phyloP scores from a whole-genome alignment of 2,329 filamentous ascomycete genomes.

The Monosporascus sp. region DNA sequence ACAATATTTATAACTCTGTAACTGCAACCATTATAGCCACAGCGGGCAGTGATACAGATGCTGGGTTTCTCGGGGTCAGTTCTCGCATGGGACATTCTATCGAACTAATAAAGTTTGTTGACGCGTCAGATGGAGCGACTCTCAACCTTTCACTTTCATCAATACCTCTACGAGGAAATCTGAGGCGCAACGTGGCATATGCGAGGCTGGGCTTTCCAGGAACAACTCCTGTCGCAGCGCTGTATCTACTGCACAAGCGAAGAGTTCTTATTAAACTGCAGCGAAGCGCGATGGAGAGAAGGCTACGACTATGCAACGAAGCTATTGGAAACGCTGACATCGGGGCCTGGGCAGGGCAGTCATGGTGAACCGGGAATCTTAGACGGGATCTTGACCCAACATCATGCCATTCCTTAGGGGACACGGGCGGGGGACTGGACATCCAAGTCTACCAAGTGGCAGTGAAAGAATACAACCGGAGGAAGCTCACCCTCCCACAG shows the following conservation, averaged over 20 bases:
- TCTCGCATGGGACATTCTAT: neutral
- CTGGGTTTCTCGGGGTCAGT: neutral
- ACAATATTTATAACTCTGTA: neutral
- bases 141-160: neutral
- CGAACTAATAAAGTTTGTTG: neutral
- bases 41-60: neutral
- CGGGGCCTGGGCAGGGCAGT: neutral
- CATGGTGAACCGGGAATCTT: neutral
- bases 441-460: neutral
- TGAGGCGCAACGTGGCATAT: neutral
- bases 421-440: neutral
- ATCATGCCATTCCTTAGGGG: neutral
- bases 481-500: neutral
- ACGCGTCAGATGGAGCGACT: too few species aligned
- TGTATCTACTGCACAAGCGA: conserved; percentile 5
- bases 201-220: conserved; percentile 11
- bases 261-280: neutral
- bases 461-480: neutral
- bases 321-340: neutral
- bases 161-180: neutral
- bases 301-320: neutral
- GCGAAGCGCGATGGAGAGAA: neutral
- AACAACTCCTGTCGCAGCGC: conserved; percentile 9
- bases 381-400: neutral
- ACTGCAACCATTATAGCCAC: neutral